These are phyloP conservation scores for Hygrophila difformis DNA, from an alignment of 257 asterid genomes.

Conservation along the genomic window DNA sequence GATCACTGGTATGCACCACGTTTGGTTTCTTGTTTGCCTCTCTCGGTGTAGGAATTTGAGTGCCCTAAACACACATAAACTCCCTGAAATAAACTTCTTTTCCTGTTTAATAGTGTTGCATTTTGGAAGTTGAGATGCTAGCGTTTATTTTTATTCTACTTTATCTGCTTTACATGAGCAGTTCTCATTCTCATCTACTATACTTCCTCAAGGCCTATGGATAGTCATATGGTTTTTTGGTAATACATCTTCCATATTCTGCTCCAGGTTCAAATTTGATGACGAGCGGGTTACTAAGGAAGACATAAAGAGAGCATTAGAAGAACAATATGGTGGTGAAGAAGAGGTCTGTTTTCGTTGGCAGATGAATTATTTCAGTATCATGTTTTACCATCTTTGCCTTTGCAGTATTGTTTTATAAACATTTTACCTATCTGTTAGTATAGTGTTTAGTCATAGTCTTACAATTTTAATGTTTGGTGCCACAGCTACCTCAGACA, in stretches of 20 bases:
- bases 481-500: constrained; percentile 57
- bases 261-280: constrained; percentile 42
- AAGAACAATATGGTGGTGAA: constrained; percentile 50
- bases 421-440: constrained; percentile 8
- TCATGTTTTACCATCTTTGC: neutral
- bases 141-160: no score
- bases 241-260: constrained; percentile 11
- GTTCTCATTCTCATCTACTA: constrained; percentile 4
- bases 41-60: neutral
- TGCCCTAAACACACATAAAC: neutral
- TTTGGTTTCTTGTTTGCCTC: constrained; percentile 3
- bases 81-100: constrained; percentile 8
- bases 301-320: constrained; percentile 41
- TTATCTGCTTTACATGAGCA: no score
- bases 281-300: constrained; percentile 52
- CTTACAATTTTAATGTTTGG: constrained; percentile 7
- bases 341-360: constrained; percentile 30
- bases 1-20: constrained; percentile 38
- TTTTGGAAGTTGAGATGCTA: constrained; percentile 11
- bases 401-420: constrained; percentile 6
- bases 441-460: constrained; percentile 8
- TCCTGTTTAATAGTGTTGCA: constrained; percentile 6
- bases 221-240: neutral
- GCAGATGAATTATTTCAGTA: neutral
- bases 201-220: neutral